phyloP scores from a whole-genome alignment of 2,329 filamentous ascomycete species.

The Penicillium sp. region DNA sequence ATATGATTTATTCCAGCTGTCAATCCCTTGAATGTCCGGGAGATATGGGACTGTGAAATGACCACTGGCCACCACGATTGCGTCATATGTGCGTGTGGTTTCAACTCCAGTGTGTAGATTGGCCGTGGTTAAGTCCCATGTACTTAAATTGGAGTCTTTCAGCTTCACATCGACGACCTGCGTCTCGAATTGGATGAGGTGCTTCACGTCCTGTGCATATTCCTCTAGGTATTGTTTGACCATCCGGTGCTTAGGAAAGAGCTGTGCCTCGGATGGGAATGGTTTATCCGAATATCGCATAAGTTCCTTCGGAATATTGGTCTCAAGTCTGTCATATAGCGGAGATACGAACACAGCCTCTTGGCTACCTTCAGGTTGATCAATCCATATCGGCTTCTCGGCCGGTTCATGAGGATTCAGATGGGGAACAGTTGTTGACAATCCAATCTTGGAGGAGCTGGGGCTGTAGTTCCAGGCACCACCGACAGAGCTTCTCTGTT shows the following conservation, averaged over 20 bases:
- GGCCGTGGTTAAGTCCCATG: conserved; percentile 66
- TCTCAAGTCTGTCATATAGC: conserved; percentile 80
- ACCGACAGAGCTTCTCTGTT: conserved; percentile 76
- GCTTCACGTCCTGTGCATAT: conserved; percentile 70
- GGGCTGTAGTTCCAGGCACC: conserved; percentile 85
- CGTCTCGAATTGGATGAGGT: conserved; percentile 71
- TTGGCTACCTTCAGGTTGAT: conserved; percentile 21
- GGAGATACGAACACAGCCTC: conserved; percentile 75
- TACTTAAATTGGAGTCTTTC: conserved; percentile 36
- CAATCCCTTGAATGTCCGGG: conserved; percentile 65
- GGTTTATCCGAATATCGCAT: conserved; percentile 78
- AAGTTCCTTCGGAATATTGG: conserved; percentile 80
- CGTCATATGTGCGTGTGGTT: conserved; percentile 65
- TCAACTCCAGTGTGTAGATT: conserved; percentile 52
- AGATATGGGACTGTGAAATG: conserved; percentile 74
- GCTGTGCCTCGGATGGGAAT: conserved; percentile 66
- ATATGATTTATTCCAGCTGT: conserved; percentile 62
- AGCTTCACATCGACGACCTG: conserved; percentile 67
- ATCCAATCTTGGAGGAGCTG: conserved; percentile 49
- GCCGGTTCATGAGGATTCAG: conserved; percentile 64
- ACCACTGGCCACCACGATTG: conserved; percentile 74
- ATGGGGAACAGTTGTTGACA: conserved; percentile 64
- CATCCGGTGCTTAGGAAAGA: conserved; percentile 74
- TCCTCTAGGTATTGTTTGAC: conserved; percentile 75
- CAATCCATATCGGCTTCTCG: conserved; percentile 64